Percentiles rank a stretch among this genome's conserved stretches.
These are phyloP conservation scores for Nicotiana attenuata DNA, from an alignment of 257 asterid species.

Conservation along the genomic window DNA sequence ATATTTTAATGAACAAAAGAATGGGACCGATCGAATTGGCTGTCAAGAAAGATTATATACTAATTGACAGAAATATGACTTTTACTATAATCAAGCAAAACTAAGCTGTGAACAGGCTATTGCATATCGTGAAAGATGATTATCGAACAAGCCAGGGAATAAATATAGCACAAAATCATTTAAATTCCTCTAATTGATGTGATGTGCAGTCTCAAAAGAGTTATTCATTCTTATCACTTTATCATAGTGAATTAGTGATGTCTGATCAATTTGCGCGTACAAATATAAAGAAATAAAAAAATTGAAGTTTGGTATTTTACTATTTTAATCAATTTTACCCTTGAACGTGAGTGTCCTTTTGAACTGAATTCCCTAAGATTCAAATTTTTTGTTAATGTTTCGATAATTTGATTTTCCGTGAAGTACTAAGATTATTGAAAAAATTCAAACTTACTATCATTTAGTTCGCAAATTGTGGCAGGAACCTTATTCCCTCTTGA, in stretches of 20 bases:
- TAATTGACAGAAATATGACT: background rate
- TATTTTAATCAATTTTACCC: background rate
- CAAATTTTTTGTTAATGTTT: background rate
- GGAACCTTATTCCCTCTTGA: background rate
- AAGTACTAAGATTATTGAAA: background rate
- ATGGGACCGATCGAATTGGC: constrained; percentile 8
- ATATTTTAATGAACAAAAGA: background rate
- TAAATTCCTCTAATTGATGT: background rate
- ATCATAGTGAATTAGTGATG: too few relatives aligned
- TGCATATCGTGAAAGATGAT: background rate
- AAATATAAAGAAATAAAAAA: background rate
- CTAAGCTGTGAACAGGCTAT: background rate
- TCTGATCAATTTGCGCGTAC: background rate
- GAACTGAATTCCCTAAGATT: background rate
- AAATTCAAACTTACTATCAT: background rate
- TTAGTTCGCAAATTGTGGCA: background rate
- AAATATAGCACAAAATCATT: too few relatives aligned
- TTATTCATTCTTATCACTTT: background rate
- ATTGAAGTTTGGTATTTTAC: background rate
- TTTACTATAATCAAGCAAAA: background rate
- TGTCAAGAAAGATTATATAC: constrained; percentile 4
- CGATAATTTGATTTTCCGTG: background rate
- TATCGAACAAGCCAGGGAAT: background rate
- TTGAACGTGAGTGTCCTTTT: background rate
- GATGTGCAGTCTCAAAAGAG: background rate